These are phyloP conservation scores for Echeveria elegans DNA, from an alignment of 164 flowering plant genomes.

Conservation along the genomic window DNA sequence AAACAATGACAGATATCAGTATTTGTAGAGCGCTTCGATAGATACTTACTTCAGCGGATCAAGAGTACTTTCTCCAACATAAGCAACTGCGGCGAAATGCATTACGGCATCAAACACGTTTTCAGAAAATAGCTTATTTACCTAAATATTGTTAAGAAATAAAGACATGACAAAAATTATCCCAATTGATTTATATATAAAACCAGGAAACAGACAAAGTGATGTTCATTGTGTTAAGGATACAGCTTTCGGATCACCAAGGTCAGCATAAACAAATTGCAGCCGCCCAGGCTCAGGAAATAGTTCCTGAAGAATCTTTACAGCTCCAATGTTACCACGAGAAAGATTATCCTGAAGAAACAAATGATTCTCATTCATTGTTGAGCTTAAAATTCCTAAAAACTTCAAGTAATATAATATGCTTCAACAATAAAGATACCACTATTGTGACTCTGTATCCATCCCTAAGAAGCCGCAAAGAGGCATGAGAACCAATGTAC, in stretches of 20 bases:
- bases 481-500: constrained; percentile 95
- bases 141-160: constrained; percentile 52
- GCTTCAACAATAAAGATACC: constrained; percentile 30
- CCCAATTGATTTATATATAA: background rate
- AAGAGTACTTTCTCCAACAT: constrained; percentile 97
- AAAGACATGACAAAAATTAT: background rate
- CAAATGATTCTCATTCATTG: background rate
- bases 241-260: constrained; percentile 92
- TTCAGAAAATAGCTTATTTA: constrained; percentile 69
- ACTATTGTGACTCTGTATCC: constrained; percentile 81
- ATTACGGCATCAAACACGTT: constrained; percentile 98
- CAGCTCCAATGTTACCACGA: constrained; percentile 82
- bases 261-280: constrained; percentile 88
- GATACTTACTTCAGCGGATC: constrained; percentile 69
- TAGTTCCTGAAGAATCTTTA: constrained; percentile 59
- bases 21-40: background rate
- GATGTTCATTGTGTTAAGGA: constrained; percentile 21
- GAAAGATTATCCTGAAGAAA: constrained; percentile 77
- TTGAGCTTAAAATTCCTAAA: background rate
- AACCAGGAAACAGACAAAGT: background rate
- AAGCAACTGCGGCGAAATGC: constrained; percentile 99
- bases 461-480: constrained; percentile 72
- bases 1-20: background rate
- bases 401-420: background rate
- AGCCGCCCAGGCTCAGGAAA: constrained; percentile 90